Conservation (phyloP, 2,329 filamentous ascomycete species). For the Phialocephala sp. region DNA sequence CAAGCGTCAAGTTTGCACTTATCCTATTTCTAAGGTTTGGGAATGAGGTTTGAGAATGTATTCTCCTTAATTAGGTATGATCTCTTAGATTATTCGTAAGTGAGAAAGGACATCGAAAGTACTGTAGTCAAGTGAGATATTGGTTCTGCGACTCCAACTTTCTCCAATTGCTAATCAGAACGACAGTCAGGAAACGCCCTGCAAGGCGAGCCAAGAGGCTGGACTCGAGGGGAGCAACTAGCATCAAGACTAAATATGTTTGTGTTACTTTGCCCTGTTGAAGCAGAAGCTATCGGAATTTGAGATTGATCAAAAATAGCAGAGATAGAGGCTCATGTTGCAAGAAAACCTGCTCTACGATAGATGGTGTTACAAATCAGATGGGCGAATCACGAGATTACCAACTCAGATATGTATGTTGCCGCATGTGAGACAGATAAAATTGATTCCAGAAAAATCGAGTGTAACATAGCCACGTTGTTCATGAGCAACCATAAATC, state of each 20-base stretch:
- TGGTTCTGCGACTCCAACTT: no score
- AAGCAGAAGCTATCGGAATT: background rate
- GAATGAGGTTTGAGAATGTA: no score
- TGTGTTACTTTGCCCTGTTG: background rate
- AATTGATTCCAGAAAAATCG: conserved; percentile 8
- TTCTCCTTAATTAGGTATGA: no score
- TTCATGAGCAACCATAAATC: conserved; percentile 4
- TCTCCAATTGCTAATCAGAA: background rate
- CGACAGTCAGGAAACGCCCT: background rate
- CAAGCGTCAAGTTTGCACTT: no score
- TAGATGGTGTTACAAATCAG: background rate
- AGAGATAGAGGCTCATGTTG: background rate
- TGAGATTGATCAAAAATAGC: background rate
- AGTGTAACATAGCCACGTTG: conserved; percentile 2
- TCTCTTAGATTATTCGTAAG: background rate
- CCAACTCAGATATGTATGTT: background rate
- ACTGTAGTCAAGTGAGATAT: background rate
- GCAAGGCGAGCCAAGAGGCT: background rate
- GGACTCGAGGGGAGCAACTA: background rate
- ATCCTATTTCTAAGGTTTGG: no score
- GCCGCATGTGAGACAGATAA: background rate
- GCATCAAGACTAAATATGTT: background rate
- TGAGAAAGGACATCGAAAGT: background rate
- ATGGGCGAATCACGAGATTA: background rate
- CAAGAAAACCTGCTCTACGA: no score